Conservation (phyloP, 2,329 filamentous ascomycete species). For the Remersonia thermophila region DNA sequence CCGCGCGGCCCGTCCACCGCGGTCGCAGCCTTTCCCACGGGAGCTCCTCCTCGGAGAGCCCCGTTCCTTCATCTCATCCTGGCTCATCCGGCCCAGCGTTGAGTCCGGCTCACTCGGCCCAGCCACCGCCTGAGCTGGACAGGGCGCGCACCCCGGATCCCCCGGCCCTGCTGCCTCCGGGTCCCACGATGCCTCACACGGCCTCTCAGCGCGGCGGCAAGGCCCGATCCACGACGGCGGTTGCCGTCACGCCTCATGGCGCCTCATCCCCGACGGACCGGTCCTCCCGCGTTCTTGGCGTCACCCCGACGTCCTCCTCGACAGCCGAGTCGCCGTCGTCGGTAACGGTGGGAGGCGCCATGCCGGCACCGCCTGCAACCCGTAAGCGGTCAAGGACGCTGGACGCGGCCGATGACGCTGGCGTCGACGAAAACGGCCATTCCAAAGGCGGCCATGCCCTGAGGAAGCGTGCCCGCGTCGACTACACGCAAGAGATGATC, state of each 20-base stretch:
- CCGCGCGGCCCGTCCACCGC: conserved; percentile 14
- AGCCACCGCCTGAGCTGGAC: conserved; percentile 5
- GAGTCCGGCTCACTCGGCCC: conserved; percentile 3
- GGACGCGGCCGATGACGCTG: conserved; percentile 25
- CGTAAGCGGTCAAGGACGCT: conserved; percentile 34
- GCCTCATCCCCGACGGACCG: conserved; percentile 14
- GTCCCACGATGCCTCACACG: conserved; percentile 5
- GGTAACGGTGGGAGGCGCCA: conserved; percentile 8
- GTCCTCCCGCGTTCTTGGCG: too few relatives aligned
- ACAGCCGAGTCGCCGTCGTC: conserved; percentile 9
- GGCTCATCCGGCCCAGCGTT: conserved; percentile 2
- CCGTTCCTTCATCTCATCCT: conserved; percentile 8
- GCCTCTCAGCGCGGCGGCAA: conserved; percentile 12
- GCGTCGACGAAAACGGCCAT: conserved; percentile 34
- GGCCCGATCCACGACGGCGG: conserved; percentile 2
- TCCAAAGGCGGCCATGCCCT: conserved; percentile 47
- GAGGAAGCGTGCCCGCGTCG: conserved; percentile 42
- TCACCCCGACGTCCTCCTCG: too few relatives aligned
- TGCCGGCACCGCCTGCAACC: conserved; percentile 7
- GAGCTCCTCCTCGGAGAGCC: conserved; percentile 16
- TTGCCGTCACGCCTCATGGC: conserved; percentile 8
- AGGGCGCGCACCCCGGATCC: conserved; percentile 7
- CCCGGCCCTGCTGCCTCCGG: background rate
- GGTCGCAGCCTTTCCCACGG: conserved; percentile 14
- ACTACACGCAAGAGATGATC: conserved; percentile 44